phyloP scores from a whole-genome alignment of 441 rosid genomes.

The Erodium moschatum region DNA sequence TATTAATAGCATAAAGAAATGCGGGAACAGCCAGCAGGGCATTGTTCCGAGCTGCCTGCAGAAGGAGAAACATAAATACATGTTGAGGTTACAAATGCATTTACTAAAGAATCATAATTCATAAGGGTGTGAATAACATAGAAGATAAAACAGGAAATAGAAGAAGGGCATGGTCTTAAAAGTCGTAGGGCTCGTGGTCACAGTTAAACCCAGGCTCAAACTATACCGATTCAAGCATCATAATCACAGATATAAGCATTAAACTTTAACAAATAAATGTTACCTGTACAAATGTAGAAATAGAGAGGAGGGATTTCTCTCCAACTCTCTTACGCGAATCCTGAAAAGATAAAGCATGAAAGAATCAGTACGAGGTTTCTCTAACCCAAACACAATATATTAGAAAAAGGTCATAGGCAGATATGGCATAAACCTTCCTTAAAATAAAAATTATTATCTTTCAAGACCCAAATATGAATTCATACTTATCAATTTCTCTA shows the following conservation, averaged over 20 bases:
- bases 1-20: slow-evolving; percentile 79
- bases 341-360: slow-evolving; percentile 29
- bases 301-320: slow-evolving; percentile 64
- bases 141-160: not conserved
- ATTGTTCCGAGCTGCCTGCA: slow-evolving; percentile 94
- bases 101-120: no score
- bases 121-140: not conserved
- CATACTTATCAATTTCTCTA: not conserved
- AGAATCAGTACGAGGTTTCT: not conserved
- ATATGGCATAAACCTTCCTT: not conserved
- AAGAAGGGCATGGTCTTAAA: not conserved
- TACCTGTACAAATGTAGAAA: slow-evolving; percentile 24
- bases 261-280: slow-evolving; percentile 19
- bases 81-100: slow-evolving; percentile 5
- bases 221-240: slow-evolving; percentile 17
- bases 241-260: slow-evolving; percentile 38
- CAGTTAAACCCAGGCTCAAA: not conserved
- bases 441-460: no score
- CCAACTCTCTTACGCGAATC: slow-evolving; percentile 66
- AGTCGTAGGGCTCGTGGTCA: not conserved
- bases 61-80: slow-evolving; percentile 18
- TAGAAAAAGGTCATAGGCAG: not conserved
- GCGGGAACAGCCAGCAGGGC: slow-evolving; percentile 97
- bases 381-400: not conserved
- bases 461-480: not conserved